Percentiles rank a stretch among this genome's conserved stretches.
phyloP scores from a whole-genome alignment of 169 alveolate species.

The Amoebophrya sp. region DNA sequence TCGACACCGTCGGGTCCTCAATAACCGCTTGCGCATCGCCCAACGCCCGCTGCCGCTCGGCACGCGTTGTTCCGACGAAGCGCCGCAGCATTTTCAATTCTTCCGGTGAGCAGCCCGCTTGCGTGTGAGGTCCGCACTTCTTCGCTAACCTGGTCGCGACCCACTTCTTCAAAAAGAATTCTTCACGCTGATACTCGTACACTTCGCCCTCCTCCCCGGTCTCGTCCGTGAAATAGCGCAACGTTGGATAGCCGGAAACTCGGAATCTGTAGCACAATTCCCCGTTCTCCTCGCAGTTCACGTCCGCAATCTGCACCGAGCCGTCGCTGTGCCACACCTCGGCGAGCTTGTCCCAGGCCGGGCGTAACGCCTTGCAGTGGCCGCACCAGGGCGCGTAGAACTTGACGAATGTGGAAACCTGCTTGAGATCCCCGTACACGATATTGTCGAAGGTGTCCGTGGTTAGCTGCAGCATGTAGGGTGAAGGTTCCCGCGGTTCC shows the following conservation, averaged over 20 bases:
- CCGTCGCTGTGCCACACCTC: not conserved
- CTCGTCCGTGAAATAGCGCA: not conserved
- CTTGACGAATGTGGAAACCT: conserved; percentile 54
- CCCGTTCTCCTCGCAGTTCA: not conserved
- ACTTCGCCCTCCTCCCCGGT: not conserved
- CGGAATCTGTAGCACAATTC: not conserved
- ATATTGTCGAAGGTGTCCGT: not conserved
- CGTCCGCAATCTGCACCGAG: not conserved
- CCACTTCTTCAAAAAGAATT: not conserved
- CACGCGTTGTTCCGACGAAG: no score
- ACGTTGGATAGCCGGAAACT: not conserved
- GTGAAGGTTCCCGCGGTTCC: not conserved
- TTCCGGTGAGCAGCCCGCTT: no score
- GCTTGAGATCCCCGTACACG: not conserved
- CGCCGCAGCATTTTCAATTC: no score
- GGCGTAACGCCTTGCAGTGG: conserved; percentile 66
- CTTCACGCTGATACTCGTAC: not conserved
- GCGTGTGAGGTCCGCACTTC: no score
- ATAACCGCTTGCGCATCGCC: no score
- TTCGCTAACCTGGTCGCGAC: not conserved
- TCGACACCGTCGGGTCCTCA: no score
- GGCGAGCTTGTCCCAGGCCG: conserved; percentile 43
- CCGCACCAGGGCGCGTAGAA: conserved; percentile 77
- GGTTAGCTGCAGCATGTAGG: not conserved
- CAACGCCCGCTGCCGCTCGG: no score